These are phyloP conservation scores for Colletotrichum tofieldiae DNA, from an alignment of 2,329 filamentous ascomycete genomes.

Conservation along the genomic window DNA sequence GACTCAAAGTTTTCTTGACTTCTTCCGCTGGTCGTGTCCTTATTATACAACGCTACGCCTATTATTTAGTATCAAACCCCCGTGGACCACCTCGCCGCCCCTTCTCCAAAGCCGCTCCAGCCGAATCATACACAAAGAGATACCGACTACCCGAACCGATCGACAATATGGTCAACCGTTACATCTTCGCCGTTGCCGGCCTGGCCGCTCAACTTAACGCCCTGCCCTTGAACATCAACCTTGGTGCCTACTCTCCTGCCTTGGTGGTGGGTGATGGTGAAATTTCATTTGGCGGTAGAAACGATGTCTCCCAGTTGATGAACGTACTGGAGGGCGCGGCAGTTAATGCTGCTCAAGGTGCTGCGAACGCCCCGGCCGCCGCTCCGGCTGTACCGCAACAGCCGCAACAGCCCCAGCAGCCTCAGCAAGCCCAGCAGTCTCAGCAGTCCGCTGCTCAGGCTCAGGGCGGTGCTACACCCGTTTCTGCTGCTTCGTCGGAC, in stretches of 20 bases:
- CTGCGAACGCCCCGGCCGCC: constrained; percentile 48
- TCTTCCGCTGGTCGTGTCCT: constrained; percentile 42
- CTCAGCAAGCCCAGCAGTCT: constrained; percentile 44
- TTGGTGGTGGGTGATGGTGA: constrained; percentile 59
- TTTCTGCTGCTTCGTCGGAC: constrained; percentile 22
- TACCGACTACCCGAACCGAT: constrained; percentile 24
- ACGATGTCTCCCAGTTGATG: constrained; percentile 62
- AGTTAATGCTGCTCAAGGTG: constrained; percentile 55
- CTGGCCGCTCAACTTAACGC: constrained; percentile 50
- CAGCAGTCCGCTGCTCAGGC: constrained; percentile 34
- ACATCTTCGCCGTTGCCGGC: constrained; percentile 49
- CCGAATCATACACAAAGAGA: constrained; percentile 34
- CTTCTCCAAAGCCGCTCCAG: constrained; percentile 9
- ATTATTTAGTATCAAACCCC: constrained; percentile 34
- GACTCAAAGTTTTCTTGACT: constrained; percentile 25
- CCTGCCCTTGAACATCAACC: constrained; percentile 54
- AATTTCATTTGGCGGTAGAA: constrained; percentile 62
- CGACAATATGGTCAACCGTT: constrained; percentile 45
- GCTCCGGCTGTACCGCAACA: constrained; percentile 46
- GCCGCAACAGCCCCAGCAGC: constrained; percentile 25
- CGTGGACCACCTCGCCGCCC: constrained; percentile 6
- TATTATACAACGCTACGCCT: constrained; percentile 34
- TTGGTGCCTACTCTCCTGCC: constrained; percentile 54
- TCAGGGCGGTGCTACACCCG: constrained; percentile 28
- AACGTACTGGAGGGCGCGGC: constrained; percentile 64